Conservation (phyloP, 2,329 filamentous ascomycete genomes). For the Stagonosporopsis tanaceti region DNA sequence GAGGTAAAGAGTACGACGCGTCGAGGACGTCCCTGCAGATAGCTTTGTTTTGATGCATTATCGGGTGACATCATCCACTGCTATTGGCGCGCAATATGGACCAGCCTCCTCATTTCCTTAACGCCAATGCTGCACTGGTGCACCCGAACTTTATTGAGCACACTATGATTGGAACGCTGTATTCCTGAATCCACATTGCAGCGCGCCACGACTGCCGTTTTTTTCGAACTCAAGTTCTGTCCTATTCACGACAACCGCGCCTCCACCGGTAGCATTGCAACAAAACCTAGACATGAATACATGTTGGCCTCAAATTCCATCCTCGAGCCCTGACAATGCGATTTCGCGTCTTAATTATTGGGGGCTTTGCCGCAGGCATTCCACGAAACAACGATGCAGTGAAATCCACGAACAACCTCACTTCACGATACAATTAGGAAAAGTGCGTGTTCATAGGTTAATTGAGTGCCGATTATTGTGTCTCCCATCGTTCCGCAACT, state of each 20-base stretch:
- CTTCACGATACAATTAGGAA: not conserved
- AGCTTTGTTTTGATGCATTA: slow-evolving; percentile 27
- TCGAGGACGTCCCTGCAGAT: slow-evolving; percentile 22
- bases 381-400: not conserved
- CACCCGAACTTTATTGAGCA: slow-evolving; percentile 12
- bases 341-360: not conserved
- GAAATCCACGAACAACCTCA: not conserved
- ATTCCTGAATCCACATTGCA: not conserved
- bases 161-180: not conserved
- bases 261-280: not conserved
- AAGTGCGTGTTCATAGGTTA: not conserved
- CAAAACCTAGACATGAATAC: not conserved
- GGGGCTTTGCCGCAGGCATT: not conserved
- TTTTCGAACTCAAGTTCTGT: not conserved
- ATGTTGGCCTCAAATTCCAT: not conserved
- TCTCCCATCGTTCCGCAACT: not conserved
- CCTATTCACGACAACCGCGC: not conserved
- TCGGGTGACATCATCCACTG: slow-evolving; percentile 32
- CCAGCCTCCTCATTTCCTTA: slow-evolving; percentile 11
- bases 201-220: not conserved
- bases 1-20: slow-evolving; percentile 7
- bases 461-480: not conserved
- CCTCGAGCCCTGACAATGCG: not conserved
- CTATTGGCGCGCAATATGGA: slow-evolving; percentile 18
- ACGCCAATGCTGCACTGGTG: slow-evolving; percentile 12